Conservation (phyloP, 768 basidiomycete species). For the Gloeostereum incarnatum region DNA sequence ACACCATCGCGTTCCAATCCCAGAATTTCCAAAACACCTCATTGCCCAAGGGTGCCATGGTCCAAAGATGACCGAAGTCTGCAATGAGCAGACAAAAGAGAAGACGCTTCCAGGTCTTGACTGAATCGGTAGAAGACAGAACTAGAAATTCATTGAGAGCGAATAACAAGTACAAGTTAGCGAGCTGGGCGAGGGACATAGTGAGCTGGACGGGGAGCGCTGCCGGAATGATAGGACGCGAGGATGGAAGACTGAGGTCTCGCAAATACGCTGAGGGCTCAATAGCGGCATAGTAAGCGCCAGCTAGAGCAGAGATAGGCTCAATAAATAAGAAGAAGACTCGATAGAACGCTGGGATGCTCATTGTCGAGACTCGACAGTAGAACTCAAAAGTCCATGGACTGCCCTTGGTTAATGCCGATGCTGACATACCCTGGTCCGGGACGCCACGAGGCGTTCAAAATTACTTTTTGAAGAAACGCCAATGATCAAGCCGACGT, state of each 20-base stretch:
- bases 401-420: too few relatives aligned
- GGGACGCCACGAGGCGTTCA: too few relatives aligned
- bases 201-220: conserved; percentile 14
- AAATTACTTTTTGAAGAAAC: too few relatives aligned
- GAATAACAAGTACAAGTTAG: conserved; percentile 43
- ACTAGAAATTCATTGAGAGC: conserved; percentile 42
- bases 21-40: conserved; percentile 33
- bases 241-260: conserved; percentile 18
- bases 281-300: conserved; percentile 36
- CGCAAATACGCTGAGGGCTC: conserved; percentile 26
- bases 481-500: too few relatives aligned
- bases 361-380: too few relatives aligned
- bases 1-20: conserved; percentile 44
- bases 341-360: conserved; percentile 21
- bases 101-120: conserved; percentile 31
- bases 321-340: conserved; percentile 44
- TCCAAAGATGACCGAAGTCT: conserved; percentile 38
- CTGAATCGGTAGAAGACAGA: conserved; percentile 29
- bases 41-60: conserved; percentile 31
- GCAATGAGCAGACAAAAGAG: conserved; percentile 35
- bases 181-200: conserved; percentile 35
- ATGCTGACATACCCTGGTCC: too few relatives aligned
- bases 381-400: too few relatives aligned
- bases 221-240: not conserved
- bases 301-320: conserved; percentile 38